Base-by-base conservation (phyloP, 2,329 filamentous ascomycete species). In the Mycocentrospora acerina region DNA sequence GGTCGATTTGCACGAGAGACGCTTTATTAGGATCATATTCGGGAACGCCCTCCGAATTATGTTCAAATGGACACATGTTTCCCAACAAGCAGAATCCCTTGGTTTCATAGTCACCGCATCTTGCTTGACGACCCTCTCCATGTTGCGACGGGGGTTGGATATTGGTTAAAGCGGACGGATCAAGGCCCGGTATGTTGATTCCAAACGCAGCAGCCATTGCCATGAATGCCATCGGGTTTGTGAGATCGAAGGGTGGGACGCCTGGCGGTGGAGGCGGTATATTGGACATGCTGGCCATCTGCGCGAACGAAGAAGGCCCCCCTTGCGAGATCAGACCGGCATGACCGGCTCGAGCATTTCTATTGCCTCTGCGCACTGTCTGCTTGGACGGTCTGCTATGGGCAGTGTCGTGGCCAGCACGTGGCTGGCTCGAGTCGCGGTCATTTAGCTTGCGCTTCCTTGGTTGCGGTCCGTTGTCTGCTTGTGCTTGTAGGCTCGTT, bases 61-160 rank as follows among this genome's bases (percentile, higher is more conserved):
- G 87, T 51, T 88, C 81, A 53, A 79, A 89, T 26, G 73, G 76
- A 65, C 87, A 90, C 15, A 75, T 77, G 52, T 74, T 80, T 3
- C 85, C 85, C 26, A 81, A 71, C 5, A 81, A 76, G 58, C 87
- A 90, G 55, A 79, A 88, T 0, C 87, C 87, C 51, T 86, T 86
- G 1, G 71, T 79, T 41, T 88, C 84, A 53, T 86, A 89, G 61
- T 88, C 83, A 40, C 78, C 74, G 57, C 86, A 90, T 41, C 80
- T 74, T 40, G 73, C 69, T 55, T 53, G 70, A 55, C 36, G 59
- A 35, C 29, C 29, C n/a, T 36, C 34, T 10, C 16, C 14, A 15
- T 42, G 52, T 5, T 5, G 19, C 19, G 19, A 5, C 19, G 19
- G 19, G 5, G 9, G 5, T 13, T 72, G 71, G 44, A 73, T 68